These are phyloP conservation scores for Fragilaria radians DNA, from an alignment of 108 stramenopile genomes.

Conservation along the genomic window DNA sequence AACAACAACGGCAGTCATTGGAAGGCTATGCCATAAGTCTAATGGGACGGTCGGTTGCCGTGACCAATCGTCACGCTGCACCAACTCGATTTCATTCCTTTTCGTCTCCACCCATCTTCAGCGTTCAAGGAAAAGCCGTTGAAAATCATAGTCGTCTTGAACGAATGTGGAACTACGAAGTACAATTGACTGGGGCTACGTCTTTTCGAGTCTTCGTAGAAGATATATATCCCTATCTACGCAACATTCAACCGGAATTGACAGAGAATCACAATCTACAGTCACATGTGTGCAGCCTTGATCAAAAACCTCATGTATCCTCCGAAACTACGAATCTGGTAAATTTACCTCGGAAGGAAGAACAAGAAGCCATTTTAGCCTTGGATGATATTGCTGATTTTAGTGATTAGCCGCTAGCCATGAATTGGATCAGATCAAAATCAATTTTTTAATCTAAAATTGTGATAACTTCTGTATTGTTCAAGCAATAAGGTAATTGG, in stretches of 20 bases:
- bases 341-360: conserved; percentile 10
- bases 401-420: too few relatives aligned
- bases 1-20: conserved; percentile 10
- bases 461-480: too few relatives aligned
- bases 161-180: conserved; percentile 39
- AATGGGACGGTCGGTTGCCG: conserved; percentile 55
- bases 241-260: conserved; percentile 42
- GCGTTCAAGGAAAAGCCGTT: conserved; percentile 48
- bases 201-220: conserved; percentile 38
- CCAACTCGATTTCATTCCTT: conserved; percentile 67
- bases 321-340: background rate
- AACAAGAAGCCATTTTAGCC: conserved; percentile 31
- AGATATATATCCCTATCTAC: conserved; percentile 50
- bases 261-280: conserved; percentile 9
- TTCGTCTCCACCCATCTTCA: conserved; percentile 62
- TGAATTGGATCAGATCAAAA: too few relatives aligned
- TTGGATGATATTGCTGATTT: conserved; percentile 52
- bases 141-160: conserved; percentile 50
- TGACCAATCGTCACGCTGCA: conserved; percentile 58
- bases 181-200: conserved; percentile 13
- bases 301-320: background rate
- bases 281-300: too few relatives aligned
- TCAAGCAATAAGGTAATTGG: too few relatives aligned
- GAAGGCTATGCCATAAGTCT: conserved; percentile 47
- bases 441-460: too few relatives aligned